phyloP scores from a whole-genome alignment of 1,139 yeast species.

The Taphrina sp. region DNA sequence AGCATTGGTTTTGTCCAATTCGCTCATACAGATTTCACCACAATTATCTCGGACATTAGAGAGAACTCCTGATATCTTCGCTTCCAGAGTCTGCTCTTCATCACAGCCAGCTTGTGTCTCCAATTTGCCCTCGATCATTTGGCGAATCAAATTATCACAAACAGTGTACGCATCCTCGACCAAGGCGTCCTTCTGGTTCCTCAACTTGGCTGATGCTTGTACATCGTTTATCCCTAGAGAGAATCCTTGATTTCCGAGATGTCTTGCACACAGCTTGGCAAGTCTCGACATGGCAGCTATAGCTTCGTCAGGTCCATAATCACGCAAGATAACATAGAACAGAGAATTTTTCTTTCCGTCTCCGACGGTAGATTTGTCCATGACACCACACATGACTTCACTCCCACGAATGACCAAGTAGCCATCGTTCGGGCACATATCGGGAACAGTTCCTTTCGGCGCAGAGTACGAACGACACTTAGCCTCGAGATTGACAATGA shows the following conservation, averaged over 20 bases:
- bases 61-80: slow-evolving; percentile 90
- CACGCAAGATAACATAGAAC: slow-evolving; percentile 89
- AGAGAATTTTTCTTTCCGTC: slow-evolving; percentile 98
- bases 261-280: slow-evolving; percentile 97
- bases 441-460: slow-evolving; percentile 65
- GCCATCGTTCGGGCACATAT: slow-evolving; percentile 98
- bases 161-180: slow-evolving; percentile 87
- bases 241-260: slow-evolving; percentile 89
- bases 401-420: slow-evolving; percentile 88
- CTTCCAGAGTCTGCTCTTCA: slow-evolving; percentile 96
- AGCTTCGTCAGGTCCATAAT: slow-evolving; percentile 93
- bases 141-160: slow-evolving; percentile 86
- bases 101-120: slow-evolving; percentile 99
- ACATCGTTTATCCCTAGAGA: slow-evolving; percentile 98
- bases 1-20: slow-evolving; percentile 85
- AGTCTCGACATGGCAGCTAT: slow-evolving; percentile 96
- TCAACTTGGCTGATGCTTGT: slow-evolving; percentile 82
- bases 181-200: slow-evolving; percentile 74
- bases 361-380: slow-evolving; percentile 95
- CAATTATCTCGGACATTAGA: slow-evolving; percentile 98
- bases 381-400: slow-evolving; percentile 82
- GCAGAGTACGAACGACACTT: slow-evolving; percentile 88
- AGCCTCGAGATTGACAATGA: slow-evolving; percentile 87
- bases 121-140: slow-evolving; percentile 77
- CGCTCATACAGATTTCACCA: slow-evolving; percentile 94